Base-by-base conservation (phyloP, 2,329 filamentous ascomycete species). In the Nectriaceae sp. region DNA sequence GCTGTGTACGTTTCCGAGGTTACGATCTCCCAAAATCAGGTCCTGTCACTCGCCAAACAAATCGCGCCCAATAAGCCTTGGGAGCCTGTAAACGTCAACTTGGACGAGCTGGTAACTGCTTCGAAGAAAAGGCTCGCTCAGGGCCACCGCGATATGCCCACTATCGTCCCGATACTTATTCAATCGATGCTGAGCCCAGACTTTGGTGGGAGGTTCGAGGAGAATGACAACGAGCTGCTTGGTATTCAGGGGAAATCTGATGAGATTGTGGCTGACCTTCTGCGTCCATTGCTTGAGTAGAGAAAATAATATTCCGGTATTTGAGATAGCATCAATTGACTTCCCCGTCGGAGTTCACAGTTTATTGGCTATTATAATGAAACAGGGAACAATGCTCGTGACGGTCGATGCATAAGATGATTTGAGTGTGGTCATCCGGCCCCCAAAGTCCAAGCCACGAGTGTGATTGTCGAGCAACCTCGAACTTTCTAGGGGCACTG, bases 1-100 rank as follows among this genome's bases (percentile, higher is more conserved):
- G 48, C 60, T 3, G 62, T 81, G 2, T 67, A 65, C 42, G 62
- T 76, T 18, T 55, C 72, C 5, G 68, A 71, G 20, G 62, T 70
- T 21, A 56, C 61, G 3, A 66, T 70, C 15, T 70, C 72, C 0
- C 75, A 78, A 55, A 65, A 66, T 26, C 54, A 62, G 26, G 49
- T 75, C 8, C 33, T 75, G 2, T 70, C 63, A 2, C 62, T 67
- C 2, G 65, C 77, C 3, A 76, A 10, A 15, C 8, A 31, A 31
- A 31, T 31, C 15, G 15, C 26, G 10, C 26, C 26, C 8, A 10
- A 10, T 15, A 31, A 31, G 15, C 26, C 26, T 15, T 31, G 26
- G 26, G 26, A 8, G 26, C 10, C 26, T 8, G 15, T 15, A 15
- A 15, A 31, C 10, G 26, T 31, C 26, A 31, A 15, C 15, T 31